Base-by-base conservation (phyloP, 495 filamentous ascomycete species). In the Aspergillus ellipticus region DNA sequence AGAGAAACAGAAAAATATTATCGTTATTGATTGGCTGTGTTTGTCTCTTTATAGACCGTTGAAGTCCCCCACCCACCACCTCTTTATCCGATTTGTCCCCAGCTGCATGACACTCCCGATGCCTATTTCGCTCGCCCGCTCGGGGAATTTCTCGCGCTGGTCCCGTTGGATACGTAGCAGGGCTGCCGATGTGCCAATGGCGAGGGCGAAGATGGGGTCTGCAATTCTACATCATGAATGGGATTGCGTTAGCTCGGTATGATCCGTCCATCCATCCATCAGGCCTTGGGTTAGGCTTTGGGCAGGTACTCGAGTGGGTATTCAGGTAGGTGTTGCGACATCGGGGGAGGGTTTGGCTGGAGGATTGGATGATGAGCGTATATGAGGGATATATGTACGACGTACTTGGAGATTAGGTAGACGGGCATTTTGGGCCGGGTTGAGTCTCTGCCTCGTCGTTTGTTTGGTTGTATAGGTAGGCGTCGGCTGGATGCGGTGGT, bases 151-250 rank as follows among this genome's bases (percentile, higher is more conserved):
- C 56, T 89, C 89, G 57, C 79, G 84, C 66, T 94, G 88, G 64
- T 97, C 94, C 21, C 92, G 88, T 60, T 85, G 88, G 67, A 98
- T 69, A 58, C 72, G 70, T 42, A 79, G 52, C 59, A 76, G 42
- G 68, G 81, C 51, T 74, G 88, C 56, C 73, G 86, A 46, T 76
- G 82, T 10, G 78, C 87, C 94, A 65, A 97, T 93, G 49, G 82
- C 70, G 39, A 96, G 57, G 39, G 91, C 94, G 66, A 97, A 98
- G 58, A 96, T 63, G 17, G 93, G 94, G 65, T 98, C 94, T 19
- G 81, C 83, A 47, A 82, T 63, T 68, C 90, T 92, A 41, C 39
- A 28, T 28, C 5, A 21, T 45, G 19, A 45, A 21, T 58, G 47
- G 46, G 16, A 21, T 49, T 33, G 37, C 17, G 42, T 28, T 28